Conservation (phyloP, 768 basidiomycete genomes). For the Phlebiopsis flavidoalba region DNA sequence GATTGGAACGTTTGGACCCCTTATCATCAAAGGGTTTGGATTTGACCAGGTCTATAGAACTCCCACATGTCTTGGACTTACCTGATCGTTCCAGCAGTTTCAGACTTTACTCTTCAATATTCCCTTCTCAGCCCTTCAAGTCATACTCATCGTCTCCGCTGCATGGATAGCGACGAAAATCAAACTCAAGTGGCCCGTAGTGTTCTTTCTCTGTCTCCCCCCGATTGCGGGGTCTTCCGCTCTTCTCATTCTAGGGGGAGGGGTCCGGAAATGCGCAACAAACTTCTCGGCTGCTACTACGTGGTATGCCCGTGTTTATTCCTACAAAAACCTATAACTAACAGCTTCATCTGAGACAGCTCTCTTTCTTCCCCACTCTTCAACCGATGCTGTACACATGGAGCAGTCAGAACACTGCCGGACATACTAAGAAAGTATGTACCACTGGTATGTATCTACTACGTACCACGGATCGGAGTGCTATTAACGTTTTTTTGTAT, state of each 20-base stretch:
- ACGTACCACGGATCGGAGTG: too few relatives aligned
- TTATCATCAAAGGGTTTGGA: constrained; percentile 40
- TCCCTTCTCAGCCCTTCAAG: constrained; percentile 39
- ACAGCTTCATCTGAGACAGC: constrained; percentile 12
- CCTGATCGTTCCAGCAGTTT: constrained; percentile 18
- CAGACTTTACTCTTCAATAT: constrained; percentile 45
- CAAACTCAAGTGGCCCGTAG: constrained; percentile 36
- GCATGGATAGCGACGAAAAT: constrained; percentile 32
- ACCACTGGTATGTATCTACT: constrained; percentile 28
- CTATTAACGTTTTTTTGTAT: neutral
- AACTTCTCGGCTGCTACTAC: constrained; percentile 34
- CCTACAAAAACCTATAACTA: neutral
- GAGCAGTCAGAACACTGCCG: constrained; percentile 37
- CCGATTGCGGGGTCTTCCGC: constrained; percentile 35
- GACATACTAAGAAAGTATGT: constrained; percentile 37
- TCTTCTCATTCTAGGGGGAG: constrained; percentile 31
- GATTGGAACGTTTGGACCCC: constrained; percentile 38
- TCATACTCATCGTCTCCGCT: constrained; percentile 31
- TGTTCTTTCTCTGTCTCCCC: constrained; percentile 32
- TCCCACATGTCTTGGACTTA: neutral
- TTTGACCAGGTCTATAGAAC: constrained; percentile 23
- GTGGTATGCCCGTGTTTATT: constrained; percentile 31
- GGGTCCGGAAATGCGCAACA: constrained; percentile 23
- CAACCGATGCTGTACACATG: constrained; percentile 39
- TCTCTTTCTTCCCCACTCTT: constrained; percentile 32